Base-by-base conservation (phyloP, 257 asterid species). In the Echites panduratus region DNA sequence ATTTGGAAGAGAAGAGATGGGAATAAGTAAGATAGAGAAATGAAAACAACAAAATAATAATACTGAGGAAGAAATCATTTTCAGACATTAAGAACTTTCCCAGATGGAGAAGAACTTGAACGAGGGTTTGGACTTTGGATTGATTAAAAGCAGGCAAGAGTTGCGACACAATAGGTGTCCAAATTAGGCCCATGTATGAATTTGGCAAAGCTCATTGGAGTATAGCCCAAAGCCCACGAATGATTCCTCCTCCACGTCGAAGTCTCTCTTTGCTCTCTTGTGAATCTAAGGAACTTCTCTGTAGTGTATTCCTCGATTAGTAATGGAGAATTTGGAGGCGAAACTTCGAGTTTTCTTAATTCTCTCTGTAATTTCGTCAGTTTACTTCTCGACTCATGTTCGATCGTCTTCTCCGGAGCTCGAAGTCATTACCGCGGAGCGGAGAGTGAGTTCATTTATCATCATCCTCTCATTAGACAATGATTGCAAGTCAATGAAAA, bases 341-440 rank as follows among this genome's bases (percentile, higher is more conserved):
- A 64, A 45, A 49, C 50, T 72, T 70, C 73, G 77, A 53, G 17
- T 74, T 49, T 72, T 75, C 73, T 56, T 78, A 26, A 73, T 82
- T 75, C 74, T 87, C 78, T 77, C 84, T 8, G 54, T 82, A 68
- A 75, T 87, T n/a, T n/a, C n/a, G n/a, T n/a, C n/a, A n/a, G n/a
- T n/a, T n/a, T n/a, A n/a, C n/a, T n/a, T n/a, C n/a, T 72, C 71
- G 19, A 66, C 79, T 56, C 73, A 83, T 70, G 79, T 80, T 81
- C 13, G 63, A 56, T 87, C 93, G 45, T 77, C 82, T 2, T 40
- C 84, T 27, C 53, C 84, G 50, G 85, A 88, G 76, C 92, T 94
- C 66, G 96, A 91, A 86, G 88, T 94, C 89, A 77, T 84, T 70
- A 87, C 78, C 26, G 97, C 98, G 73, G 98, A 94, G 85, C 92